Evolutionary conservation across 225 moss, liverwort and hornwort genomes (phyloP).

Genomic region (Asterella californica): DNA sequence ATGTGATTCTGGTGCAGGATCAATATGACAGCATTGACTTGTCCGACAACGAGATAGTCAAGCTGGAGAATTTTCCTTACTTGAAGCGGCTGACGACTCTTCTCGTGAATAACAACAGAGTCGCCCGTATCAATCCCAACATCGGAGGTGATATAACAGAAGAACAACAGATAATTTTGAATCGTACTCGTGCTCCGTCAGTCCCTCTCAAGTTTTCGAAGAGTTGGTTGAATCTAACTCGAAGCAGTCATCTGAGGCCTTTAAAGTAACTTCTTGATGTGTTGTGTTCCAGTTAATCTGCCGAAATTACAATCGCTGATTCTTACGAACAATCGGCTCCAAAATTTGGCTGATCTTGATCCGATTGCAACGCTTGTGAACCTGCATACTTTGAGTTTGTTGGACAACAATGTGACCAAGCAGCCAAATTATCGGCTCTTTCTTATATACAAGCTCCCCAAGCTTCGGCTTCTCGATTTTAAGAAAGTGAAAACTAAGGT

Average conservation of each 20-base stretch:
- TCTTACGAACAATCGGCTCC: slow-evolving; percentile 94
- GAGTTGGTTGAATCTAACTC: too few species aligned
- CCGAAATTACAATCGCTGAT: slow-evolving; percentile 94
- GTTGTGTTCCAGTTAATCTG: slow-evolving; percentile 52
- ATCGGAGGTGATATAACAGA: slow-evolving; percentile 64
- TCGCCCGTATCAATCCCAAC: slow-evolving; percentile 77
- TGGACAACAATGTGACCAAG: slow-evolving; percentile 90
- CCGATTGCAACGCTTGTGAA: slow-evolving; percentile 67
- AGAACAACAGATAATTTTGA: neutral
- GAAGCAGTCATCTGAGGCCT: neutral
- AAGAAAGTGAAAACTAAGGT: slow-evolving; percentile 99
- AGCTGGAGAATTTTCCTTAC: slow-evolving; percentile 90
- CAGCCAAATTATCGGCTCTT: slow-evolving; percentile 79
- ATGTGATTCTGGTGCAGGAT: slow-evolving; percentile 47
- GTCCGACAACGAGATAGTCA: slow-evolving; percentile 99
- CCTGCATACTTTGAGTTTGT: slow-evolving; percentile 79
- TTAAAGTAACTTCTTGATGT: neutral
- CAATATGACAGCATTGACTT: slow-evolving; percentile 98
- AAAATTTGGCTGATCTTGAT: slow-evolving; percentile 95
- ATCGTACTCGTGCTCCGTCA: neutral
- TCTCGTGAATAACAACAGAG: slow-evolving; percentile 97
- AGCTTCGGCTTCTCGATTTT: slow-evolving; percentile 92
- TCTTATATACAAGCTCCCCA: slow-evolving; percentile 92
- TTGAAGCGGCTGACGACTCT: slow-evolving; percentile 93
- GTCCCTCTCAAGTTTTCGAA: too few species aligned